Evolutionary conservation across 805 yeast genomes (phyloP), one percentile per base, ranked within the genome.

Genomic region (Candida orba): DNA sequence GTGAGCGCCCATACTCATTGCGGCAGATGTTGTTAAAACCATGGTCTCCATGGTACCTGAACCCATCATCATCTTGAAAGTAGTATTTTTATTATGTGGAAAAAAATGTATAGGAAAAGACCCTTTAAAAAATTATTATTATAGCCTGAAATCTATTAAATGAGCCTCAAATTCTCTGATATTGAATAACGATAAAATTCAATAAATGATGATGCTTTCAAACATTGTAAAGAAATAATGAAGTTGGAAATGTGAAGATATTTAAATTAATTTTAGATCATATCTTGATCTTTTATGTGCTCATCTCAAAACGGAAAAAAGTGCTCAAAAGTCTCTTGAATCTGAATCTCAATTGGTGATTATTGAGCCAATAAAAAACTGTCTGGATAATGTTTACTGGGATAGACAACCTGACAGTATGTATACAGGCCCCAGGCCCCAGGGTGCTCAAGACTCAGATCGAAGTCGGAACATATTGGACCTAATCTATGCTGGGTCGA

Each of bases 41-140:
- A 56, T 43, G 34, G 57, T 51, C 52, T 32, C 37, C 22, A 47
- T 50, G 36, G 52, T 41, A 22, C 55, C 52, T 12, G 56, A 35
- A 24, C 57, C 59, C 60, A 58, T 56, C 52, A 53, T 54, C 63
- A 57, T 59, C 45, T 55, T 53, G 53, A 38, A n/a, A n/a, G 14
- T 14, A 8, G 3, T 8, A n/a, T 39, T 9, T 31, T 29, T 38
- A 15, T 13, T 18, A 15, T 18, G 34, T 6, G 22, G 24, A 20
- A 8, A 15, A 9, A n/a, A 31, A 31, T 27, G 29, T 27, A 27
- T 10, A 9, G 29, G 29, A 27, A 27, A 27, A 27, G 14, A 27
- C 29, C 29, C 13, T 27, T 27, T 27, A 10, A 10, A 10, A 2
- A 9, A 27, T 8, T 3, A 27, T 27, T 10, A 8, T 27, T 10